Percentiles rank a stretch among this genome's conserved stretches.
phyloP scores from a whole-genome alignment of 768 basidiomycete species.

The Boletellus ananiceps region DNA sequence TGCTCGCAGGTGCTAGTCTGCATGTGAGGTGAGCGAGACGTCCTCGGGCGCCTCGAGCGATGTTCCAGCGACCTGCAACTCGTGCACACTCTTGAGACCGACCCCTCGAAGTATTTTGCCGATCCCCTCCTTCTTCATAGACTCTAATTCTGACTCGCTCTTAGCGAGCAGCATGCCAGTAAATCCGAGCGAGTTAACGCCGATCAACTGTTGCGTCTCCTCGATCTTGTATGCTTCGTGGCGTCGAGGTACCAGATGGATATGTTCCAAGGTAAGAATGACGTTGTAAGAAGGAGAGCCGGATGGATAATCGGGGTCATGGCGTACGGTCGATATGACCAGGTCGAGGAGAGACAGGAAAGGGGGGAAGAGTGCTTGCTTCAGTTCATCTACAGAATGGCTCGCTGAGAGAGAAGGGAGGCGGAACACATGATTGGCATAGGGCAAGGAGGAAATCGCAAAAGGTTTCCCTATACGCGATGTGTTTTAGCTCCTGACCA shows the following conservation, averaged over 20 bases:
- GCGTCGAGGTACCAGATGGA: constrained; percentile 80
- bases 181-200: constrained; percentile 85
- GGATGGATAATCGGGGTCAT: constrained; percentile 55
- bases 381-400: constrained; percentile 39
- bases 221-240: constrained; percentile 53
- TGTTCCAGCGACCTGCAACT: constrained; percentile 53
- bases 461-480: constrained; percentile 62
- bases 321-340: constrained; percentile 65
- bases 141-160: constrained; percentile 70
- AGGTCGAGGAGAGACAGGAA: constrained; percentile 78
- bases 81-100: constrained; percentile 63
- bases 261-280: constrained; percentile 74
- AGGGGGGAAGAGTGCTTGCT: constrained; percentile 47
- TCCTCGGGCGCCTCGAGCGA: constrained; percentile 33
- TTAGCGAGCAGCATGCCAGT: constrained; percentile 88
- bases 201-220: constrained; percentile 53
- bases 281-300: constrained; percentile 80
- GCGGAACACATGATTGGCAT: constrained; percentile 77
- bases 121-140: constrained; percentile 59
- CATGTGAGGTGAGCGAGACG: not conserved
- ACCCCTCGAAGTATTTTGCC: constrained; percentile 60
- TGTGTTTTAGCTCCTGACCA: constrained; percentile 1
- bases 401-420: constrained; percentile 23
- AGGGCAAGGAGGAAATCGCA: constrained; percentile 60
- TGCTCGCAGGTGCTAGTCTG: not conserved